Evolutionary conservation across 352 stramenopile species (phyloP), one percentile per base, ranked within the genome.

Genomic region (Hyaloperonospora brassicae): DNA sequence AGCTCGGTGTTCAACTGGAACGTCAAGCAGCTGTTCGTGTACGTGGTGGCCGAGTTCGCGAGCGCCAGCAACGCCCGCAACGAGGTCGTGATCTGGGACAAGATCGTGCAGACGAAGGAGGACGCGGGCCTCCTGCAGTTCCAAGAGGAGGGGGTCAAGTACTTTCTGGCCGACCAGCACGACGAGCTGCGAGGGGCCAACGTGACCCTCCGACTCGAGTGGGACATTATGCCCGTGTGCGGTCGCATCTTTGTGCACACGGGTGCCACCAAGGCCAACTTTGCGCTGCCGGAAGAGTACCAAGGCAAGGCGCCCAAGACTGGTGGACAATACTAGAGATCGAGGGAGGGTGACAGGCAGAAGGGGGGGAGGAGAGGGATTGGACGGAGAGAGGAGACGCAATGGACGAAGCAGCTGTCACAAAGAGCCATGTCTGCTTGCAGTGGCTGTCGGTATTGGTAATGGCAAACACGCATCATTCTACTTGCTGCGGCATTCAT

Each of bases 1-100:
- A 84, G 76, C 64, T 90, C 82, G 23, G 82, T 91, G 24, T 94
- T 94, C 74, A 94, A 94, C 62, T 94, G 84, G 84, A 94, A 94
- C 64, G 82, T 89, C 30, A 94, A 92, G 76, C 81, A 92, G 67
- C 63, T 94, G 48, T 94, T 94, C 46, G 81, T 92, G 63, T 94
- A 92, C 76, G 77, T 94, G 47, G 47, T 89, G 49, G 84, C 84
- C 47, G 82, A 91, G 67, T 94, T 89, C 60, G 50, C 69, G 64
- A 90, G 63, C 55, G 47, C 63, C 52, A 78, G 64, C 53, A 91
- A 91, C 58, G 44, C 46, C 9, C 59, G 68, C 52, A 93, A 93
- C 67, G 57, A 87, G 57, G 83, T 93, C n/a, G 83, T 93, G 38
- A 57, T 93, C 24, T 93, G 83, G 83, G 83, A 93, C 63, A 79